Percentiles rank a stretch among this genome's conserved stretches.
Evolutionary conservation across 768 basidiomycete genomes (phyloP).

Genomic region (Leccinum pellstonianum): DNA sequence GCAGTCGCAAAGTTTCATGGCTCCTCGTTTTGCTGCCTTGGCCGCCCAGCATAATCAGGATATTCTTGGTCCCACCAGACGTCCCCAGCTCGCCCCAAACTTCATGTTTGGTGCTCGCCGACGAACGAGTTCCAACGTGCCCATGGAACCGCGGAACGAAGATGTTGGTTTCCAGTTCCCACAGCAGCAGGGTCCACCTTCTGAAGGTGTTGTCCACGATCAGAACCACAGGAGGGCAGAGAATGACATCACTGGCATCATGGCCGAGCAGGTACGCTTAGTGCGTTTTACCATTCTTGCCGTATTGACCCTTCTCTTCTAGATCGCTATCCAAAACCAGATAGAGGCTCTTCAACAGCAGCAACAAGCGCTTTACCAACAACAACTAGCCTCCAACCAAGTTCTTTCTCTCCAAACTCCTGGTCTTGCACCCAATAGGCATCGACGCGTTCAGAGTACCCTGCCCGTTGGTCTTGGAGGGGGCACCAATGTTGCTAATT

Average conservation of each 20-base stretch:
- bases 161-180: conserved; percentile 83
- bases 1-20: conserved; percentile 81
- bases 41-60: conserved; percentile 71
- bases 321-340: conserved; percentile 89
- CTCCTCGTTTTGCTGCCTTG: conserved; percentile 84
- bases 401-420: conserved; percentile 78
- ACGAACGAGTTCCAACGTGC: conserved; percentile 49
- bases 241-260: conserved; percentile 80
- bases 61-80: conserved; percentile 65
- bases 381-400: conserved; percentile 85
- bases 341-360: conserved; percentile 90
- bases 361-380: conserved; percentile 86
- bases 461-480: conserved; percentile 57
- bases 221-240: conserved; percentile 55
- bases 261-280: conserved; percentile 85
- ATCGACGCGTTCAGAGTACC: conserved; percentile 87
- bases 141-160: conserved; percentile 72
- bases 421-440: conserved; percentile 68
- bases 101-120: conserved; percentile 83
- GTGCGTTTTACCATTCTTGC: not conserved
- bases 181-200: conserved; percentile 50
- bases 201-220: conserved; percentile 31
- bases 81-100: conserved; percentile 86
- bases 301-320: conserved; percentile 12
- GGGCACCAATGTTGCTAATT: conserved; percentile 37